Percentiles rank a stretch among this genome's conserved stretches.
phyloP scores from a whole-genome alignment of 1,284 basidiomycete species.

The Inonotus hispidus region DNA sequence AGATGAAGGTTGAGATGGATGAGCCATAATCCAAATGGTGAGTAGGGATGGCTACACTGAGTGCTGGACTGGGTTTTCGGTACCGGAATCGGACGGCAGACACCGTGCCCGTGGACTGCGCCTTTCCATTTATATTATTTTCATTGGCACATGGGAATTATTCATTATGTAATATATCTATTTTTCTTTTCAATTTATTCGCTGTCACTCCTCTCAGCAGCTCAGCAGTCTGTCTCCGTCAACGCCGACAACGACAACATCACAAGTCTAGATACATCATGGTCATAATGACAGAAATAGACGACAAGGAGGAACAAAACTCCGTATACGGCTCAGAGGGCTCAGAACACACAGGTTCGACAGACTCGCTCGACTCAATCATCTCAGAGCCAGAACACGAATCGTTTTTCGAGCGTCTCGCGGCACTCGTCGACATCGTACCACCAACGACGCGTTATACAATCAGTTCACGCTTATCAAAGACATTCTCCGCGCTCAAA shows the following conservation, averaged over 20 bases:
- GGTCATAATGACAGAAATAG: slow-evolving; percentile 77
- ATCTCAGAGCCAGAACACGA: slow-evolving; percentile 72
- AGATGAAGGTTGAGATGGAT: background rate
- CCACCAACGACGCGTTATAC: slow-evolving; percentile 83
- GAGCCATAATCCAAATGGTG: too few species aligned
- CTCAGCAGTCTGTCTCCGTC: slow-evolving; percentile 3
- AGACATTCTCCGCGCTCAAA: slow-evolving; percentile 59
- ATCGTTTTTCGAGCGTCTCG: slow-evolving; percentile 83
- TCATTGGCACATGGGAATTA: too few species aligned
- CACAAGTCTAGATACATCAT: slow-evolving; percentile 38
- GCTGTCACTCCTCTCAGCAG: slow-evolving; percentile 7
- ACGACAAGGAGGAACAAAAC: slow-evolving; percentile 54
- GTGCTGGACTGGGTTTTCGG: background rate
- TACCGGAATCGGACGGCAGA: background rate
- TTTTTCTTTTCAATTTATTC: background rate
- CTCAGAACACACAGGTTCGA: slow-evolving; percentile 61
- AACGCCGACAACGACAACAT: background rate
- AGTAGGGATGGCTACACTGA: too few species aligned
- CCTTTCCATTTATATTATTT: too few species aligned
- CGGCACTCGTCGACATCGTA: slow-evolving; percentile 92
- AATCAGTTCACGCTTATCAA: slow-evolving; percentile 57
- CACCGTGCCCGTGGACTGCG: too few species aligned
- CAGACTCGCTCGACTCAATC: slow-evolving; percentile 69
- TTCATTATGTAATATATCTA: background rate
- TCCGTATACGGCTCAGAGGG: slow-evolving; percentile 66